phyloP scores from a whole-genome alignment of 106 monocot genomes.

The Allium sativum region DNA sequence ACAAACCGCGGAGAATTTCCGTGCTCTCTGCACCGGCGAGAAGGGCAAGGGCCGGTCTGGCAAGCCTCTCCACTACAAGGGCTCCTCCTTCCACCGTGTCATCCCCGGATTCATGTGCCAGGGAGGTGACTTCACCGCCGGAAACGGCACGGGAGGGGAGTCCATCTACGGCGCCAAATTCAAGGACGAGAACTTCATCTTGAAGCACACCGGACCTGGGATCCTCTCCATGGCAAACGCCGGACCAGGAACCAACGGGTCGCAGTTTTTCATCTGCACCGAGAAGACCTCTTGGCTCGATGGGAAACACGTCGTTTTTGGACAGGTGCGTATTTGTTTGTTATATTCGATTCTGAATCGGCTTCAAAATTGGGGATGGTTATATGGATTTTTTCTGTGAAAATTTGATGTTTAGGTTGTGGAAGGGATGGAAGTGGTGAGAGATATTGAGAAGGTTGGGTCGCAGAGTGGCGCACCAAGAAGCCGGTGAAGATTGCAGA shows the following conservation, averaged over 20 bases:
- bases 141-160: conserved; percentile 83
- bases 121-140: conserved; percentile 86
- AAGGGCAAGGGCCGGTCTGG: conserved; percentile 48
- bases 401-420: too few relatives aligned
- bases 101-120: conserved; percentile 91
- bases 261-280: conserved; percentile 84
- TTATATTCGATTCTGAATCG: too few relatives aligned
- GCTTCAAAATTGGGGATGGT: too few relatives aligned
- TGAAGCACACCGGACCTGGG: conserved; percentile 53
- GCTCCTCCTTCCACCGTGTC: conserved; percentile 69
- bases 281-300: conserved; percentile 55
- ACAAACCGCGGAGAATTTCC: conserved; percentile 39
- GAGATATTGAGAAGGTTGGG: too few relatives aligned
- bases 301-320: conserved; percentile 72
- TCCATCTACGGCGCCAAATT: conserved; percentile 76
- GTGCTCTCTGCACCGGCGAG: conserved; percentile 79
- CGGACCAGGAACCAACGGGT: conserved; percentile 65
- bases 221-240: conserved; percentile 85
- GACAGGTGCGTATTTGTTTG: conserved; percentile 14
- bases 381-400: too few relatives aligned
- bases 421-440: too few relatives aligned
- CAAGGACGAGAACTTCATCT: conserved; percentile 59
- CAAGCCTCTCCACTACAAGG: conserved; percentile 82
- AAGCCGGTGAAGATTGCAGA: too few relatives aligned
- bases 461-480: too few relatives aligned